Conservation (phyloP, 2,329 filamentous ascomycete species). For the Pyricularia grisea region DNA sequence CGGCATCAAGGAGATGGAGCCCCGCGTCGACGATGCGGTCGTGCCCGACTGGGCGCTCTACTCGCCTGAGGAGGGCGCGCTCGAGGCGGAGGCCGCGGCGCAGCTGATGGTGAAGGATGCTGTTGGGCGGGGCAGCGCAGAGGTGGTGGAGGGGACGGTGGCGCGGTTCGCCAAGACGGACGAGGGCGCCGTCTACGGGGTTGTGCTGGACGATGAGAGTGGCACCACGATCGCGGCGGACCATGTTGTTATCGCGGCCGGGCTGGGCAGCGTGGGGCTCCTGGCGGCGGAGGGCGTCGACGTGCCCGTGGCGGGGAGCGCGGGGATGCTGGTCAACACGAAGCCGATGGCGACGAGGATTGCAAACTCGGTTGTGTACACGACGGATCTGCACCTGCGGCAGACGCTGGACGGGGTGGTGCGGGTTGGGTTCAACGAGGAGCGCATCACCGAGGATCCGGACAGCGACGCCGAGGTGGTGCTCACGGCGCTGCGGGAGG, state of each 20-base stretch:
- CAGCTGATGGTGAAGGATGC: constrained; percentile 13
- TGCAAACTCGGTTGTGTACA: constrained; percentile 15
- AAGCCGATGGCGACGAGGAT: constrained; percentile 13
- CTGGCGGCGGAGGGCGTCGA: constrained; percentile 14
- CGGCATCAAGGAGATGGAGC: constrained; percentile 14
- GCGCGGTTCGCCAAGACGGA: constrained; percentile 10
- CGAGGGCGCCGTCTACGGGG: constrained; percentile 11
- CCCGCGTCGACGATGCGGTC: constrained; percentile 9
- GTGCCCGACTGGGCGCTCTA: constrained; percentile 15
- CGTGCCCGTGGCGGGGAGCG: constrained; percentile 14
- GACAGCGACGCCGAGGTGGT: constrained; percentile 13
- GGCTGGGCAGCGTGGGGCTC: constrained; percentile 17
- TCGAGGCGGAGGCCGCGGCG: constrained; percentile 19
- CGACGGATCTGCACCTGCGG: constrained; percentile 16
- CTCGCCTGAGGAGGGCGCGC: constrained; percentile 16
- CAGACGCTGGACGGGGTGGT: constrained; percentile 19
- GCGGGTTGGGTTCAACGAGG: constrained; percentile 12
- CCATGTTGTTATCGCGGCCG: constrained; percentile 21
- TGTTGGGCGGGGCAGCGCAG: constrained; percentile 8
- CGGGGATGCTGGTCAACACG: constrained; percentile 20
- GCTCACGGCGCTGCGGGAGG: constrained; percentile 12
- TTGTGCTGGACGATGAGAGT: constrained; percentile 4
- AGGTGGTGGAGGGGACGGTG: constrained; percentile 7
- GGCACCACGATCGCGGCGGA: constrained; percentile 11
- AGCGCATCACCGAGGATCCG: constrained; percentile 13